Base-by-base conservation (phyloP, 345 rosid genomes). In the Acer saccharum region DNA sequence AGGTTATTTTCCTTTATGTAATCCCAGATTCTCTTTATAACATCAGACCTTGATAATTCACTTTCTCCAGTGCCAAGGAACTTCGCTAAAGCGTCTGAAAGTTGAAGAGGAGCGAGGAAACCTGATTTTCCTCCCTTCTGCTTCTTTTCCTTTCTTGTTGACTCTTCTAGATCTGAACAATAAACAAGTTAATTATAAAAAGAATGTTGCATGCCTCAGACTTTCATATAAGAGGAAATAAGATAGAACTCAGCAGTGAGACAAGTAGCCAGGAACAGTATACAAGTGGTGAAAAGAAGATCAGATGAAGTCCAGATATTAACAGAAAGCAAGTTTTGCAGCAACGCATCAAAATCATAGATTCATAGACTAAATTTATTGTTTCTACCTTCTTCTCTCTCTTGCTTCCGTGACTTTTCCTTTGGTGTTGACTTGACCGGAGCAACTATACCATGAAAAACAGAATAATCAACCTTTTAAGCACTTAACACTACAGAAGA, bases 31-130 rank as follows among this genome's bases (percentile, higher is more conserved):
- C 87, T 82, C 76, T 87, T 87, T 41, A 85, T 81, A 5, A 78
- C 86, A 44, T 83, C 87, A 76, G 85, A 77, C 55, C 88, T 79
- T 44, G 88, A 74, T 46, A 89, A 76, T 70, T 52, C 82, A 71
- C 78, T 86, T 81, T 87, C 90, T 60, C 89, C 90, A 2, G 87
- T 84, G 44, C 90, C 90, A 41, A 89, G 73, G 76, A 87, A 89
- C 67, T 86, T 87, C 11, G 83, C 79, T 25, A 89, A 86, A 60
- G 87, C 84, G 55, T 84, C 87, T 20, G 90, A 89, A 68, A 87
- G 89, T 72, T 72, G 87, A 83, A 84, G 87, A 77, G 93, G 91
- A 39, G 86, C 89, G 39, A 87, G 87, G 68, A 87, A 83, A 74
- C 86, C 87, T 8, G 86, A 81, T 66, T 78, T 76, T 72, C 85